Conservation (phyloP, 2,329 filamentous ascomycete species). For the Calonectria naviculata region DNA sequence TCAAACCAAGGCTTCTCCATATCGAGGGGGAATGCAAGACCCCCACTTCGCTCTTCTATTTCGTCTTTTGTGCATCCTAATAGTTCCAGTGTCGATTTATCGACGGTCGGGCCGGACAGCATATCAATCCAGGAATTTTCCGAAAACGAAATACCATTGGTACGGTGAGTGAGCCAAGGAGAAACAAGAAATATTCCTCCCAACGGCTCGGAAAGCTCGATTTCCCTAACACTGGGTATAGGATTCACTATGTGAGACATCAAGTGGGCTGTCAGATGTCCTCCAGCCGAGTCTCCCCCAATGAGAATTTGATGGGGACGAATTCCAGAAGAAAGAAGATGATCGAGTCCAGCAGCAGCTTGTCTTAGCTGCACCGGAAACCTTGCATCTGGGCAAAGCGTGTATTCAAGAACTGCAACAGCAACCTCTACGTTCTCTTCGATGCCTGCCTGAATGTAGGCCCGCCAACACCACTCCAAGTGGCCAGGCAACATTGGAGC, state of each 20-base stretch:
- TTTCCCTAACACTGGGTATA: constrained; percentile 26
- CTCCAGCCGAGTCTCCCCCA: constrained; percentile 49
- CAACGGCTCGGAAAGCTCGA: constrained; percentile 37
- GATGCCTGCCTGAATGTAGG: background rate
- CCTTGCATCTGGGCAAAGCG: constrained; percentile 37
- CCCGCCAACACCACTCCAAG: background rate
- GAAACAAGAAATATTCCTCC: constrained; percentile 45
- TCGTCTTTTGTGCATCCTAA: background rate
- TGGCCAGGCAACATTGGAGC: background rate
- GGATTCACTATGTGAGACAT: constrained; percentile 43
- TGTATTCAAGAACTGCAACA: constrained; percentile 45
- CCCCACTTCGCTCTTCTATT: background rate
- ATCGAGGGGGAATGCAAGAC: constrained; percentile 18
- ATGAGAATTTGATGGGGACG: constrained; percentile 38
- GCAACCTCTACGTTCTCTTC: constrained; percentile 16
- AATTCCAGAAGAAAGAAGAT: background rate
- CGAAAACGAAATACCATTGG: constrained; percentile 3
- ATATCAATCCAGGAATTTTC: constrained; percentile 23
- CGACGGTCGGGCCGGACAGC: constrained; percentile 9
- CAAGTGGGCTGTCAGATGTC: constrained; percentile 44
- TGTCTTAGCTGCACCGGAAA: constrained; percentile 43
- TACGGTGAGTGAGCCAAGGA: constrained; percentile 34
- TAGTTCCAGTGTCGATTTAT: background rate
- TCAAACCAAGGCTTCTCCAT: constrained; percentile 13
- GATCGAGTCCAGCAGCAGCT: constrained; percentile 28